Base-by-base conservation (phyloP, 2,329 filamentous ascomycete genomes). In the Periconia sp. region DNA sequence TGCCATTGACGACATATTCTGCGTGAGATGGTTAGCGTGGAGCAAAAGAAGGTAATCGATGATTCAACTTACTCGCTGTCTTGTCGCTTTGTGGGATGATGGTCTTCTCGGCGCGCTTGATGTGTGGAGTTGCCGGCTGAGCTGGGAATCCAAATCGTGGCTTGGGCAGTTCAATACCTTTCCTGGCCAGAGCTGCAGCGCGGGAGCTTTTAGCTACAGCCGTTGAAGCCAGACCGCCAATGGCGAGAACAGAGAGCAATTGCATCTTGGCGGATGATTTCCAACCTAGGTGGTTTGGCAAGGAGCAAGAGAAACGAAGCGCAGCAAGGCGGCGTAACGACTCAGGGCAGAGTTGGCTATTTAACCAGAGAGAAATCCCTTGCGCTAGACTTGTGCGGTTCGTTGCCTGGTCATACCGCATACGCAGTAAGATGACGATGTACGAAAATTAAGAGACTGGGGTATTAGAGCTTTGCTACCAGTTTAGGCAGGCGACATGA, bases 21-120 rank as follows among this genome's bases (percentile, higher is more conserved):
- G 33, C 15, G 14, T 6, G 3, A 3, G 18, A 33, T 48, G 8
- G 27, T 37, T 40, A 55, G 17, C 23, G 19, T 18, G 5, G 20
- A 33, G 10, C 11, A 1, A 20, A 19, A 18, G 14, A 20, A 9
- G 31, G 6, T 37, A 5, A 37, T 6, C 15, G 10, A 9, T n/a
- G 19, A 15, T 30, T 15, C 41, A 2, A 61, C 65, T 18, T 56
- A 68, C 66, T 73, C 31, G 69, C 69, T n/a, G 74, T 77, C 53
- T 74, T 72, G 11, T 63, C 64, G 48, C 71, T 79, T 60, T 77
- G 76, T 1, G 73, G 73, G 52, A 79, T 73, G 20, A 79, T 66
- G 2, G 57, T 54, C 23, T 58, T 41, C 8, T 45, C 50, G 35
- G 58, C 54, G 27, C 69, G 67, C 60, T 66, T 66, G 40, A 56